Base-by-base conservation (phyloP, 192 early-diverging fungal species). In the Entomortierella lignicola region DNA sequence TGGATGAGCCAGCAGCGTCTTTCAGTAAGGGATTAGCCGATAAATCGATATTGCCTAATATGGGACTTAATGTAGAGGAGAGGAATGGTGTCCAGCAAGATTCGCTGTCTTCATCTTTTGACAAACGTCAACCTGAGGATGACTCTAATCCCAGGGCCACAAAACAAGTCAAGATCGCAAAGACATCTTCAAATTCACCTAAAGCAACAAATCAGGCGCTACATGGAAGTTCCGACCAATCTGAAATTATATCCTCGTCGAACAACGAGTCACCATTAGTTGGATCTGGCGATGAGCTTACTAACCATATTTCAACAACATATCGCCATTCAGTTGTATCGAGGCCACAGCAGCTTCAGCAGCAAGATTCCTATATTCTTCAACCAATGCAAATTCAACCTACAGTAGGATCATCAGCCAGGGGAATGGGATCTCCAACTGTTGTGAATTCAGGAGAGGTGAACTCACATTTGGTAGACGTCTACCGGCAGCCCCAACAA, bases 381-480 rank as follows among this genome's bases (percentile, higher is more conserved):
- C 73, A 77, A 18, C 73, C 73, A 44, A 69, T 77, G 61, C 73
- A 64, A 47, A 77, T 77, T 21, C 73, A 63, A 5, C 73, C 66
- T 5, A 48, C 53, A 4, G 8, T 55, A n/a, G 72, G 60, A 43
- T 51, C 72, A 4, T 21, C 50, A 0, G 4, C 48, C 2, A 15
- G 44, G 61, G 58, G 0, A 23, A 47, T 29, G 29, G 20, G 13
- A 20, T 12, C 27, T 25, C 23, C 26, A 39, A 18, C 43, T 17
- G 47, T 32, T 30, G 39, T 55, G 52, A 20, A 60, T n/a, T 25
- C 55, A 58, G 31, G 29, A 6, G 26, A 41, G 29, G 37, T 77
- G 32, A 55, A 31, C 48, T 31, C 44, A n/a, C 74, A 64, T 18
- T 12, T 77, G 23, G 15, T 62, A 37, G 52, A 65, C 12, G 13